Evolutionary conservation across 176 grass and related monocot species (phyloP).

Genomic region (Paspalum vaginatum): DNA sequence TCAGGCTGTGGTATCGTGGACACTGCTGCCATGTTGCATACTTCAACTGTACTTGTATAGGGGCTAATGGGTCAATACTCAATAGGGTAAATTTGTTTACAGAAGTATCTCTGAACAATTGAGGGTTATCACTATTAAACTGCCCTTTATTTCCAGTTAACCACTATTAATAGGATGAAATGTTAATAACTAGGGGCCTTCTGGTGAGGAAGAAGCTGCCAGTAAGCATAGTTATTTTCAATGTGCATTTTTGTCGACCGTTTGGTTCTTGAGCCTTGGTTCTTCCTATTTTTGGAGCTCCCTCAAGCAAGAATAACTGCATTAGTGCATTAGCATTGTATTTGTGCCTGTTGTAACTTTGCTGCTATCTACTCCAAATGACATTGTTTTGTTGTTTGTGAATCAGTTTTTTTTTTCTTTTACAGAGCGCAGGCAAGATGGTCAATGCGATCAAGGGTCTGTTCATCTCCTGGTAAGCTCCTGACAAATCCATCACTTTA

Average conservation of each 20-base stretch:
- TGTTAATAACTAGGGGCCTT: not conserved
- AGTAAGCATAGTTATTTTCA: not conserved
- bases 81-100: not conserved
- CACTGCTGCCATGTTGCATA: not conserved
- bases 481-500: not conserved
- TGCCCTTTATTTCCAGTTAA: not conserved
- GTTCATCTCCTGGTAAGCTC: constrained; percentile 86
- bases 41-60: not conserved
- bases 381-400: not conserved
- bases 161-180: not conserved
- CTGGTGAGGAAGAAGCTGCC: not conserved
- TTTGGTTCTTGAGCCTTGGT: not conserved
- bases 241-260: not conserved
- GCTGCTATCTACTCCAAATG: not conserved
- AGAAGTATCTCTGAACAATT: not conserved
- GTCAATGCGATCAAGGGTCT: constrained; percentile 93
- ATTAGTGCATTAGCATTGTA: not conserved
- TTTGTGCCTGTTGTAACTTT: not conserved
- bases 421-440: constrained; percentile 44
- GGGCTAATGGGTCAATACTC: too few relatives aligned
- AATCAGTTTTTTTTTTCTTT: not conserved
- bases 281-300: not conserved
- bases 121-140: not conserved
- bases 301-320: too few relatives aligned
- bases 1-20: not conserved